Conservation (phyloP, 2,329 filamentous ascomycete species). For the Rutstroemia sp. region DNA sequence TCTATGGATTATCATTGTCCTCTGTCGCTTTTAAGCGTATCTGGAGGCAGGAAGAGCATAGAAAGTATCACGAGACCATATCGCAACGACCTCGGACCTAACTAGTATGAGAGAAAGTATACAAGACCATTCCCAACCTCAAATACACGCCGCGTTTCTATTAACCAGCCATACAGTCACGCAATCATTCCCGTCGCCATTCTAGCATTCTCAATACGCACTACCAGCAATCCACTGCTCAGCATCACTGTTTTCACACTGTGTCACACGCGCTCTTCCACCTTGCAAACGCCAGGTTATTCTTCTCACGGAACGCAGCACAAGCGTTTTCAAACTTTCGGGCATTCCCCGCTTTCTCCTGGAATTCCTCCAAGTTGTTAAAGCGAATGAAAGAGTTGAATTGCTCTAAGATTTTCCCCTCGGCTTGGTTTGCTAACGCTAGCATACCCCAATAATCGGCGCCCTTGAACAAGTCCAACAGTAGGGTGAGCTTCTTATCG, state of each 20-base stretch:
- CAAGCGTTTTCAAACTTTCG: slow-evolving; percentile 13
- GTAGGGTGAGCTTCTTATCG: slow-evolving; percentile 16
- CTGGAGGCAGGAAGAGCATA: too few relatives aligned
- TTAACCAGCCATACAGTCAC: too few relatives aligned
- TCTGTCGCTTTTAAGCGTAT: too few relatives aligned
- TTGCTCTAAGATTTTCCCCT: slow-evolving; percentile 17
- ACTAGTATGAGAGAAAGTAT: too few relatives aligned
- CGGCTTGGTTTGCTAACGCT: slow-evolving; percentile 14
- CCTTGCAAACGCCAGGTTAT: background rate
- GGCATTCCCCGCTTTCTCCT: slow-evolving; percentile 7
- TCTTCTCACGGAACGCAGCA: slow-evolving; percentile 11
- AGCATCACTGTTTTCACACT: background rate
- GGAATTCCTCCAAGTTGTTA: slow-evolving; percentile 15
- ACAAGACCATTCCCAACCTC: too few relatives aligned
- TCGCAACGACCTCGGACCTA: too few relatives aligned
- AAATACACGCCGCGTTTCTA: too few relatives aligned
- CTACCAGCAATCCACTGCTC: too few relatives aligned
- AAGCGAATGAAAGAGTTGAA: slow-evolving; percentile 16
- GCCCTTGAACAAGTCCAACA: slow-evolving; percentile 21
- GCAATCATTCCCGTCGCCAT: too few relatives aligned
- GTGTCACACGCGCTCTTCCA: background rate
- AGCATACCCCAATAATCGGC: slow-evolving; percentile 21
- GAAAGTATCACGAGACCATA: too few relatives aligned
- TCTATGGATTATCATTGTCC: too few relatives aligned
- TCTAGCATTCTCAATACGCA: too few relatives aligned